Percentiles rank a stretch among this genome's conserved stretches.
phyloP scores from a whole-genome alignment of 306 rosid genomes.

The Corylus americana region DNA sequence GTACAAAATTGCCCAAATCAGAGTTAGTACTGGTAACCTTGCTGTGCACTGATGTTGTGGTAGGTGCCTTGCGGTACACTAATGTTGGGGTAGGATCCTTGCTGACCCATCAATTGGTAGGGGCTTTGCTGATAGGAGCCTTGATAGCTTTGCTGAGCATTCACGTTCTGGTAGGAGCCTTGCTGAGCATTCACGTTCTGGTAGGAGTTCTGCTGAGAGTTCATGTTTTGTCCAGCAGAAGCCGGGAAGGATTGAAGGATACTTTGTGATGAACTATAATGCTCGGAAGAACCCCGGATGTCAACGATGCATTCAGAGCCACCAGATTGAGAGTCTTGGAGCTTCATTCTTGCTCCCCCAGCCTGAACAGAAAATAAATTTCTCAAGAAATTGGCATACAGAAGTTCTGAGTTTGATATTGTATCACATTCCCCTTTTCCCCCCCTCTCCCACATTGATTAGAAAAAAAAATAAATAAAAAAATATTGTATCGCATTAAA shows the following conservation, averaged over 20 bases:
- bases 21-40: constrained; percentile 27
- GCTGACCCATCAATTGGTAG: constrained; percentile 24
- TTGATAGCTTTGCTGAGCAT: constrained; percentile 16
- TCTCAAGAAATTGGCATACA: too few relatives aligned
- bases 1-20: constrained; percentile 7
- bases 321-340: constrained; percentile 21
- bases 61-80: constrained; percentile 18
- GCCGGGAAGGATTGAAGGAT: constrained; percentile 22
- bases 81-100: constrained; percentile 26
- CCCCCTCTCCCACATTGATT: too few relatives aligned
- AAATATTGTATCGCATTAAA: background rate
- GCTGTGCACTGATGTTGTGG: constrained; percentile 17
- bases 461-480: too few relatives aligned
- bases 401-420: too few relatives aligned
- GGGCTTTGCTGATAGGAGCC: constrained; percentile 22
- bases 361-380: constrained; percentile 18
- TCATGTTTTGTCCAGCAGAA: constrained; percentile 26
- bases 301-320: constrained; percentile 14
- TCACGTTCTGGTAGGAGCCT: constrained; percentile 16
- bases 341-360: constrained; percentile 23
- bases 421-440: too few relatives aligned
- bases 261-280: constrained; percentile 22
- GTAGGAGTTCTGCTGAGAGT: constrained; percentile 6
- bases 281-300: constrained; percentile 30
- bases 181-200: constrained; percentile 13